Evolutionary conservation across 305 asterid species (phyloP), one percentile per base, ranked within the genome.

Genomic region (Solanum chacoense): DNA sequence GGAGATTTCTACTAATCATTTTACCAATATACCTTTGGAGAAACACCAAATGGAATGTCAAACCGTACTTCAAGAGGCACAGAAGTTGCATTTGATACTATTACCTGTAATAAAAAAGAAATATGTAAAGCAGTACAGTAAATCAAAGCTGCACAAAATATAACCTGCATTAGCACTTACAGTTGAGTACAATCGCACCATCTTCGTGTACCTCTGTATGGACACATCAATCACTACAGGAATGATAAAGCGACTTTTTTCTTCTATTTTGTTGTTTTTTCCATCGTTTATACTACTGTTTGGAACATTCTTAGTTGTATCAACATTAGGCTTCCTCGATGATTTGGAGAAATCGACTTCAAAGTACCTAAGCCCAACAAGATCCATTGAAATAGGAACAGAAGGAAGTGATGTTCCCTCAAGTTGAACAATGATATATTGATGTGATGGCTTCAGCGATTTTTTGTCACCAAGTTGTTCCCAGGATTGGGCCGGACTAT

Each of bases 211-310:
- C 87, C 92, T 92, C 91, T 96, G 98, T 32, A 96, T 94, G 89
- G 98, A 96, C 86, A 97, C 99, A 93, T 97, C 99, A 91, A 97
- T 89, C 90, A 97, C 98, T 26, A 97, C 98, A 89, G 99, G 99
- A 94, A 94, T 90, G 87, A 93, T 92, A 92, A 94, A 97, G 16
- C 99, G 97, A 85, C 90, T 90, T 34, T 89, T 93, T 88, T 90
- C 42, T 32, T 42, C 69, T 31, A 74, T 42, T 74, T 55, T 87
- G 40, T 26, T 31, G 38, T 34, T 77, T 40, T 55, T 35, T n/a
- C 84, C 88, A 74, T 74, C 83, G 2, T 50, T 83, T 29, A 83
- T 90, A 91, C 91, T 93, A 91, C 91, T 92, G 90, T 90, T 89
- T 32, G 87, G 89, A 92, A 86, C 87, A 91, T 92, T 93, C 38